Conservation (phyloP, 371 early-diverging fungal genomes). For the Choanephora cucurbitarum region DNA sequence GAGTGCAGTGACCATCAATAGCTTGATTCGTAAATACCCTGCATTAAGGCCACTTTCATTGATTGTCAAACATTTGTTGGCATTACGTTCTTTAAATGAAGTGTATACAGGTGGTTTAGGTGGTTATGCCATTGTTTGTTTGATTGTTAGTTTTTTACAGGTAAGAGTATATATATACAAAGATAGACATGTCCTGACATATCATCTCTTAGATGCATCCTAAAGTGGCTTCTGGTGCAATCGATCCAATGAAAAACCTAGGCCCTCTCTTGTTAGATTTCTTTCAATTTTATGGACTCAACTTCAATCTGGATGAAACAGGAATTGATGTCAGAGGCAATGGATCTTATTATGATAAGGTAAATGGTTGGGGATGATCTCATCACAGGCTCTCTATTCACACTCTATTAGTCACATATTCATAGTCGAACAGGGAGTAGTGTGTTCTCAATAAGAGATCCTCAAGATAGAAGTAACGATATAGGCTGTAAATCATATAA, state of each 20-base stretch:
- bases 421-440: conserved; percentile 20
- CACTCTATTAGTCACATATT: conserved; percentile 4
- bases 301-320: conserved; percentile 70
- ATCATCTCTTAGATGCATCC: conserved; percentile 75
- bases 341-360: conserved; percentile 66
- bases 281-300: conserved; percentile 91
- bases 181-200: not conserved
- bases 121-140: conserved; percentile 85
- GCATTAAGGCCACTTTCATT: conserved; percentile 71
- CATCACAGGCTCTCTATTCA: not conserved
- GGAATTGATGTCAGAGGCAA: conserved; percentile 66
- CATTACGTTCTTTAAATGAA: conserved; percentile 80
- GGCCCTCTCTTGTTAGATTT: conserved; percentile 94
- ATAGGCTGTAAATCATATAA: conserved; percentile 51
- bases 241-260: conserved; percentile 77
- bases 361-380: conserved; percentile 1
- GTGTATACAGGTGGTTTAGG: conserved; percentile 94
- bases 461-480: conserved; percentile 63
- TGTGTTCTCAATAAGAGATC: conserved; percentile 61
- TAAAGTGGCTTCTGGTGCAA: conserved; percentile 61
- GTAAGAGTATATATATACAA: conserved; percentile 13
- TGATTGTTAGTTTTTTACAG: conserved; percentile 87
- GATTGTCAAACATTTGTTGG: conserved; percentile 84
- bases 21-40: conserved; percentile 55
- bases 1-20: conserved; percentile 61